Evolutionary conservation across 306 rosid species (phyloP).

Genomic region (Aeschynomene evenia): DNA sequence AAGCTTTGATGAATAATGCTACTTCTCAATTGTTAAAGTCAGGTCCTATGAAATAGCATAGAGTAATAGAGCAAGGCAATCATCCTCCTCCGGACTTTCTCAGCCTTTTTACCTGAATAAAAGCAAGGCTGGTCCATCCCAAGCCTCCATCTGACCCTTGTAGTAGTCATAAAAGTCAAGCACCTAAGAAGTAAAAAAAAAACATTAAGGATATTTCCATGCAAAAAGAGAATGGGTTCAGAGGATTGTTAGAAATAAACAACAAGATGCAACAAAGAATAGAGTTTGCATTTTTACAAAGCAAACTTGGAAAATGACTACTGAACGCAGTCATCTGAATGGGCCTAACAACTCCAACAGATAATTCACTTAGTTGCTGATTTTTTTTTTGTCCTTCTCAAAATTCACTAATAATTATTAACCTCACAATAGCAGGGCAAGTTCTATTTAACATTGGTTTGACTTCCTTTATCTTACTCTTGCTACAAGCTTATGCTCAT

Average conservation of each 20-base stretch:
- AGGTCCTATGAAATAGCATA: slow-evolving; percentile 8
- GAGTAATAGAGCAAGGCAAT: slow-evolving; percentile 2
- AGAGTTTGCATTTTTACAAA: slow-evolving; percentile 1
- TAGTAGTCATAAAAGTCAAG: slow-evolving; percentile 93
- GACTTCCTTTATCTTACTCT: background rate
- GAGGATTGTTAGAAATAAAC: slow-evolving; percentile 13
- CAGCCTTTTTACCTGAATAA: slow-evolving; percentile 73
- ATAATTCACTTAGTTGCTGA: background rate
- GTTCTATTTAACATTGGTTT: slow-evolving; percentile 3
- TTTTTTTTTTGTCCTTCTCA: background rate
- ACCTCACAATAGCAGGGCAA: slow-evolving; percentile 3
- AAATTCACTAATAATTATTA: slow-evolving; percentile 10
- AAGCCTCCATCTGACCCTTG: slow-evolving; percentile 99
- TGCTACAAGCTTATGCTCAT: background rate
- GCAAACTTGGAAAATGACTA: slow-evolving; percentile 13
- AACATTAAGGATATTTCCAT: slow-evolving; percentile 20
- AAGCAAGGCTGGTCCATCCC: slow-evolving; percentile 99
- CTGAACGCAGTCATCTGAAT: slow-evolving; percentile 2
- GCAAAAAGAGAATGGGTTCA: slow-evolving; percentile 18
- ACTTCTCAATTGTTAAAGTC: background rate
- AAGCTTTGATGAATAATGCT: slow-evolving; percentile 5
- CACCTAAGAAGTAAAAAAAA: slow-evolving; percentile 51
- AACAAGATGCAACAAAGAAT: slow-evolving; percentile 14
- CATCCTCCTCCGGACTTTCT: slow-evolving; percentile 7
- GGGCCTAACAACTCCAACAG: background rate